Evolutionary conservation across 164 flowering plant genomes (phyloP), one percentile per base, ranked within the genome.

Genomic region (Malania oleifera): DNA sequence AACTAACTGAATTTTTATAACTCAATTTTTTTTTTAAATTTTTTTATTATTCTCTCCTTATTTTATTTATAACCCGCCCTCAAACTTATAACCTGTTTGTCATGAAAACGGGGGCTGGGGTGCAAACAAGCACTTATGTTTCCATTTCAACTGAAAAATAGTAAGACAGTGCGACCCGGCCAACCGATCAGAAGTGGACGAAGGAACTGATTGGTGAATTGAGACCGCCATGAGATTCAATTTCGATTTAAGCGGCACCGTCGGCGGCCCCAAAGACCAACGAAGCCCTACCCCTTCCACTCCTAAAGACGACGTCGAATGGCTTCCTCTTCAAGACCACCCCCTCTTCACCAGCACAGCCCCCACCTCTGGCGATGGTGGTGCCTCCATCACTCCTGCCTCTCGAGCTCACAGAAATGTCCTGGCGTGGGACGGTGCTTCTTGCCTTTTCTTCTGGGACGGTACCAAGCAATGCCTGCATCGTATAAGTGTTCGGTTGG

Each of bases 361-460:
- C 62, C 41, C 66, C 15, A 22, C 45, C 38, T 11, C 24, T 7
- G 54, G 51, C 37, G 1, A 24, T 60, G 52, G 43, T 47, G 44
- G 60, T 31, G 44, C 37, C 31, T 22, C 14, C 29, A 52, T 1
- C 5, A 24, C 39, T 6, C 40, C 58, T 19, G 2, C 26, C 6
- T 34, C 52, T 15, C 63, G 52, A 15, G 49, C 58, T 25, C 64
- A 55, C 12, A 59, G 29, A 29, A 85, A 87, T 60, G 79, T 83
- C 19, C 15, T 87, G 40, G 83, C 96, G 6, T 92, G 95, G 91
- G 96, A 92, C 64, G 92, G 85, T 31, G 78, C 76, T 18, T 83
- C 96, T 17, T 76, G 89, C 22, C 75, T 92, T 14, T 92, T 85
- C 70, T 70, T 73, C 44, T 92, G 98, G 96, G 88, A 87, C 43